Base-by-base conservation (phyloP, 2,329 filamentous ascomycete genomes). In the Verticillium dahliae region DNA sequence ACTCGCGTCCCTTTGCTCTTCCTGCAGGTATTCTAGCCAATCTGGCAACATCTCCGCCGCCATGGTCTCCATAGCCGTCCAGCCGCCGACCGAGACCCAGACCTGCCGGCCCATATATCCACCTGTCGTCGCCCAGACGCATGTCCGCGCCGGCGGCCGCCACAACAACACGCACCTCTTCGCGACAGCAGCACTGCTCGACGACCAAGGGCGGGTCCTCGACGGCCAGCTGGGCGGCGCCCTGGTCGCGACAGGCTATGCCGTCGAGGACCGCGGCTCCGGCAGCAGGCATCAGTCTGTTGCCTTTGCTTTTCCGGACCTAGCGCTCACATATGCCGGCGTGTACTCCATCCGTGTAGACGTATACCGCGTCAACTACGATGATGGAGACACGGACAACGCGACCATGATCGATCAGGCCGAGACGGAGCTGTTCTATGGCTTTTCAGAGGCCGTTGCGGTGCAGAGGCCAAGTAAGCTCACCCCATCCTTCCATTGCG, bases 321-420 rank as follows among this genome's bases (percentile, higher is more conserved):
- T 74, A 31, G 60, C 62, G 2, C 67, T 73, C n/a, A 22, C 45
- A 0, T 34, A 45, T 4, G 59, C 62, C 1, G 73, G 73, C 0
- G 57, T 50, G 5, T 74, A 68, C 56, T 65, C 55, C 2, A 64
- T 74, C 45, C 68, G 68, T 15, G 52, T 74, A 6, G 71, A 74
- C 37, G 39, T 71, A 1, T 73, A 73, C 60, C 65, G 66, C 41
- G 65, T 67, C 33, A 56, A 60, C 22, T 60, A 58, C n/a, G 57
- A 58, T 15, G 18, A 38, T 38, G 45, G 45, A 10, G 45, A 52
- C 9, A 52, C 45, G 45, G 45, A 57, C 18, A 38, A 38, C 27
- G 55, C 55, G 35, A 38, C 35, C 35, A 35, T 57, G 35, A 57
- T 57, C 55, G 55, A 34, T 4, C 55, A 57, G 27, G 55, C 55